These are phyloP conservation scores for Dactylonectria macrodidyma DNA, from an alignment of 2,329 filamentous ascomycete species.

Conservation along the genomic window DNA sequence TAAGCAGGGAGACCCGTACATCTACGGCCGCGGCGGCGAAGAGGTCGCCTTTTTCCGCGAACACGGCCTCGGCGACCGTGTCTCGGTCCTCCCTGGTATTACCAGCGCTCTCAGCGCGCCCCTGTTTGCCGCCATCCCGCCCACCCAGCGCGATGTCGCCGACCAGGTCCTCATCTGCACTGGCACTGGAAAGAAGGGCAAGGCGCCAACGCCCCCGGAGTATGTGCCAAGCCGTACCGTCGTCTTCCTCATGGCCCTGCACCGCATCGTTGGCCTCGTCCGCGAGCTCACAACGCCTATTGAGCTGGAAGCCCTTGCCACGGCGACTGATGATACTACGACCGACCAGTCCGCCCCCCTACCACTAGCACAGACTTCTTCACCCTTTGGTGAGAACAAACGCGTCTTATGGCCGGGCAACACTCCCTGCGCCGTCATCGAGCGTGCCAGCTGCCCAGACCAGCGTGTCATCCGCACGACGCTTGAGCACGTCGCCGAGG, in stretches of 20 bases:
- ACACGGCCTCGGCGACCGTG: slow-evolving; percentile 75
- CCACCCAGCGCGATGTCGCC: slow-evolving; percentile 89
- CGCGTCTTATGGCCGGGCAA: slow-evolving; percentile 75
- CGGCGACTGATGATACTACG: slow-evolving; percentile 41
- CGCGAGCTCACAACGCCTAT: slow-evolving; percentile 73
- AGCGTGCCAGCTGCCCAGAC: slow-evolving; percentile 93
- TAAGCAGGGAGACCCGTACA: slow-evolving; percentile 97
- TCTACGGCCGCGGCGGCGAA: slow-evolving; percentile 95
- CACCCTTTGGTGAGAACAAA: slow-evolving; percentile 31
- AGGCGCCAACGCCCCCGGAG: slow-evolving; percentile 83
- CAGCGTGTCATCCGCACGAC: slow-evolving; percentile 94
- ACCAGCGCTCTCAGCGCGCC: slow-evolving; percentile 91
- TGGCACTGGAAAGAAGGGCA: slow-evolving; percentile 92
- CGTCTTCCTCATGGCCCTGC: slow-evolving; percentile 95
- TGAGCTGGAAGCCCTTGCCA: slow-evolving; percentile 49
- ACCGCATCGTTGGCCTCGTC: slow-evolving; percentile 83
- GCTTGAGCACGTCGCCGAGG: slow-evolving; percentile 81
- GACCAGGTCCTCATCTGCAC: slow-evolving; percentile 98
- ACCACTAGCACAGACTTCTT: slow-evolving; percentile 18
- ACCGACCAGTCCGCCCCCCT: slow-evolving; percentile 32
- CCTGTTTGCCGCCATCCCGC: slow-evolving; percentile 88
- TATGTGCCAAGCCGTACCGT: slow-evolving; percentile 85
- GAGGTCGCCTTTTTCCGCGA: slow-evolving; percentile 88
- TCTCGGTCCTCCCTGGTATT: slow-evolving; percentile 87
- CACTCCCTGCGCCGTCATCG: slow-evolving; percentile 94